Evolutionary conservation across 1,139 yeast species (phyloP), one percentile per base, ranked within the genome.

Genomic region (Debaryomyces sp.): DNA sequence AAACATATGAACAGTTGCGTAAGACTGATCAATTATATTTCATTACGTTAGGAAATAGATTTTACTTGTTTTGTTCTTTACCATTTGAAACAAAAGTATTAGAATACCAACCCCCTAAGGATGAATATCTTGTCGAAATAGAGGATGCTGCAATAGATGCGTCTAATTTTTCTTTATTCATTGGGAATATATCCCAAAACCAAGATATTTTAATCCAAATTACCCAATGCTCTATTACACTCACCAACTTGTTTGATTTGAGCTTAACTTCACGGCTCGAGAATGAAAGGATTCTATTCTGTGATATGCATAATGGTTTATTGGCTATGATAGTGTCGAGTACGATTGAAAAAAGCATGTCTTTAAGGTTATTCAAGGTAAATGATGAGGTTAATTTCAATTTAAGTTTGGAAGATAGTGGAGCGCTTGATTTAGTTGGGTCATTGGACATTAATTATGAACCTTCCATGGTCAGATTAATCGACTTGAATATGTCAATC

Each of bases 11-110:
- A 10, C 63, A 59, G 29, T 52, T 73, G 5, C 50, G 75, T 26
- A 71, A 71, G 47, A 66, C 67, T 2, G 55, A 53, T 15, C 48
- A 49, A 5, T 45, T 71, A 33, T 57, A 50, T 41, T 64, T 56
- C 43, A 45, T 63, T 12, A 35, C 56, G 18, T 30, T 57, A 24
- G 52, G 57, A 4, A 60, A 47, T 0, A 48, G 46, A n/a, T 18
- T 52, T 2, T 75, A 62, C 47, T 51, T 77, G 21, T 55, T 73
- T 3, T 67, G 79, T 46, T 60, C 75, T 3, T 66, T 70, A 42
- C 65, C 78, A 3, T 77, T 72, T 53, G 71, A 68, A 46, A 70
- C 80, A 0, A 48, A 67, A 6, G 55, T 77, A 1, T 59, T 75
- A 13, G 77, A 73, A 50, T 64, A 60, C 44, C 68, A 63, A 24